These are phyloP conservation scores for Chlamydomonas sp. DNA, from an alignment of 139 green algal species.

Conservation along the genomic window DNA sequence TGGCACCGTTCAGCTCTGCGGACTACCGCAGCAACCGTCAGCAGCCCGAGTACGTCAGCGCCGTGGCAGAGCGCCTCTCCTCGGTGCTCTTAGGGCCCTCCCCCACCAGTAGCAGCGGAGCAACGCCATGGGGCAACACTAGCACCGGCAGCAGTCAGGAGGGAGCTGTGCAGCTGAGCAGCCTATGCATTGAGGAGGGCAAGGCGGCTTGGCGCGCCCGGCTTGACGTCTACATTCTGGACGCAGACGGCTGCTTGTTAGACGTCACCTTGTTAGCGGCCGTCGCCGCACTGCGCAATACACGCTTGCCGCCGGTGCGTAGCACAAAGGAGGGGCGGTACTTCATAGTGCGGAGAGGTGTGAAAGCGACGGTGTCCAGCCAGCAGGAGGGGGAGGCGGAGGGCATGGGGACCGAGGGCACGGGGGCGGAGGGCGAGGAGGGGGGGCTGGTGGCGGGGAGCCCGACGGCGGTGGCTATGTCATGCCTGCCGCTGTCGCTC, in stretches of 20 bases:
- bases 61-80: constrained; percentile 57
- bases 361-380: not conserved
- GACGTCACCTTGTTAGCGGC: constrained; percentile 76
- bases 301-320: constrained; percentile 52
- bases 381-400: constrained; percentile 3
- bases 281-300: constrained; percentile 63
- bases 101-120: not conserved
- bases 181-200: constrained; percentile 72
- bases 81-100: constrained; percentile 30
- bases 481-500: constrained; percentile 41
- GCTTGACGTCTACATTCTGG: constrained; percentile 81
- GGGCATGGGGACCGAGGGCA: not conserved
- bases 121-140: too few species aligned
- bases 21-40: constrained; percentile 47
- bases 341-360: not conserved
- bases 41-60: constrained; percentile 38
- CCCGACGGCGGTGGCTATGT: constrained; percentile 23
- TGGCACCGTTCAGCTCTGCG: constrained; percentile 69
- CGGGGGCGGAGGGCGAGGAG: not conserved
- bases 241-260: constrained; percentile 73
- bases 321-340: constrained; percentile 59
- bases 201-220: constrained; percentile 68
- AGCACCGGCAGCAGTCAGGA: constrained; percentile 44
- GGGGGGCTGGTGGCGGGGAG: not conserved
- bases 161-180: constrained; percentile 5